Conservation (phyloP, 768 basidiomycete species). For the Phanerodontia chrysosporium region DNA sequence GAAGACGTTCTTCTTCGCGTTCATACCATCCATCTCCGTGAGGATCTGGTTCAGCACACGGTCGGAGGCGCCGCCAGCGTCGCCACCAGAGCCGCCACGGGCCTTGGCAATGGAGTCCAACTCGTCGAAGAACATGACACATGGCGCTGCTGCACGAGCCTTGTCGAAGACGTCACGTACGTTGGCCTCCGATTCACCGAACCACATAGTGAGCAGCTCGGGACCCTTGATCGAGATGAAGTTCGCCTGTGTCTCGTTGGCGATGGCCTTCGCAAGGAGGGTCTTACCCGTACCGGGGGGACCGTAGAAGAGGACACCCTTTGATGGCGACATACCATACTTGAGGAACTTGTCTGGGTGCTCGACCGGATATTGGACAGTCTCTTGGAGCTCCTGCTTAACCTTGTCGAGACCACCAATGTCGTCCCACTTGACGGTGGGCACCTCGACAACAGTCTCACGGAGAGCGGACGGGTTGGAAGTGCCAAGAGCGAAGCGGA, state of each 20-base stretch:
- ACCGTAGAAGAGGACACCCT: constrained; percentile 99
- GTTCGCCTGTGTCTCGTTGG: constrained; percentile 99
- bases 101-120: constrained; percentile 98
- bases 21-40: constrained; percentile 99
- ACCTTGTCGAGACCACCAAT: constrained; percentile 99
- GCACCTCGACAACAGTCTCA: constrained; percentile 99
- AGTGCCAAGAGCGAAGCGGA: constrained; percentile 96
- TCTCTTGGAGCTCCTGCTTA: constrained; percentile 98
- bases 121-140: constrained; percentile 99
- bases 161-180: constrained; percentile 99
- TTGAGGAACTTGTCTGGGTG: constrained; percentile 99
- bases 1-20: constrained; percentile 98
- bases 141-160: constrained; percentile 97
- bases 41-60: constrained; percentile 97
- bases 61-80: constrained; percentile 95
- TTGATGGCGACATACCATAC: constrained; percentile 99
- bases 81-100: constrained; percentile 81
- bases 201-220: constrained; percentile 99
- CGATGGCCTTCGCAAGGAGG: constrained; percentile 95
- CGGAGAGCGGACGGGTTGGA: constrained; percentile 98
- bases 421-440: constrained; percentile 98
- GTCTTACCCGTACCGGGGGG: constrained; percentile 99
- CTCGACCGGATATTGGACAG: constrained; percentile 99
- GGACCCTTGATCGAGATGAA: constrained; percentile 99
- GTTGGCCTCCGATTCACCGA: constrained; percentile 99